Percentiles rank a stretch among this genome's conserved stretches.
phyloP scores from a whole-genome alignment of 805 yeast genomes.

The Kodamaea jinghongensis region DNA sequence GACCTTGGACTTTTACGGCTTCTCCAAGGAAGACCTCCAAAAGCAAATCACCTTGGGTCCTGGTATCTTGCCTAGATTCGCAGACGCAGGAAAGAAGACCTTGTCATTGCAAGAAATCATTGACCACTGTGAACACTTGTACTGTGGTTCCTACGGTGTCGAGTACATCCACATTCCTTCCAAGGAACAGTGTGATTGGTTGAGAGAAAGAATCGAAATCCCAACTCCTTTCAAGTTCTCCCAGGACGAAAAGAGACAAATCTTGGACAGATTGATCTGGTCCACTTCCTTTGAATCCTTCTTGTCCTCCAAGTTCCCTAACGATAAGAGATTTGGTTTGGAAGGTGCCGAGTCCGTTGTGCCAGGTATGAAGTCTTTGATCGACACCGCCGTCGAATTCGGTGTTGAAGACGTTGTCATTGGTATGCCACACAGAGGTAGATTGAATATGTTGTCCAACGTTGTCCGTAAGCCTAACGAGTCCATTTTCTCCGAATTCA shows the following conservation, averaged over 20 bases:
- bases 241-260: conserved; percentile 90
- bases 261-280: conserved; percentile 95
- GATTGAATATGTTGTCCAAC: conserved; percentile 95
- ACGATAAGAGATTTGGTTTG: conserved; percentile 96
- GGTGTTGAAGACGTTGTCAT: conserved; percentile 96
- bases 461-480: conserved; percentile 98
- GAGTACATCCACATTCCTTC: conserved; percentile 97
- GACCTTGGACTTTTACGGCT: conserved; percentile 88
- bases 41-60: conserved; percentile 90
- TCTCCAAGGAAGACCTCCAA: conserved; percentile 80
- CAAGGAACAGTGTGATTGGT: conserved; percentile 95
- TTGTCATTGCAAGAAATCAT: conserved; percentile 79
- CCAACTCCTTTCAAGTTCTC: conserved; percentile 82
- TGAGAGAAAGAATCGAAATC: conserved; percentile 93
- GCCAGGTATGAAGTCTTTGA: conserved; percentile 94
- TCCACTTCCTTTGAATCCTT: conserved; percentile 90
- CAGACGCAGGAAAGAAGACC: conserved; percentile 57
- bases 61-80: conserved; percentile 93
- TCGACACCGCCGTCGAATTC: conserved; percentile 86
- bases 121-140: conserved; percentile 72
- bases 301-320: conserved; percentile 93
- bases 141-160: conserved; percentile 86
- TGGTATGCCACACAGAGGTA: conserved; percentile 99
- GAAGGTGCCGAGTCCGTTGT: conserved; percentile 98
- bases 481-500: conserved; percentile 93